These are phyloP conservation scores for Naganishia vishniacii DNA, from an alignment of 768 basidiomycete species.

Conservation along the genomic window DNA sequence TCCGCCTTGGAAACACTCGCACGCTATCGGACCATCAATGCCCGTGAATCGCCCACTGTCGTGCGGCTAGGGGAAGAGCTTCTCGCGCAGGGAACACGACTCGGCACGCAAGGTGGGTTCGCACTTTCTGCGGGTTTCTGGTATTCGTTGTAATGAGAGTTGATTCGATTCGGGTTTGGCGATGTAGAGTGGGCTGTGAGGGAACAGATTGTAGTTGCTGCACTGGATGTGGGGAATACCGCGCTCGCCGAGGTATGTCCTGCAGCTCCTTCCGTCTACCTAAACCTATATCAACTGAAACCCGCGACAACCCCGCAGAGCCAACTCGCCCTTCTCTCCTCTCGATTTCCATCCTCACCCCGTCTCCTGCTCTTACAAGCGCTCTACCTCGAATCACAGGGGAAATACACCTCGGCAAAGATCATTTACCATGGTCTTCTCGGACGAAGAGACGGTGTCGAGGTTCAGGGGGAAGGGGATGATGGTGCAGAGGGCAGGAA, in stretches of 20 bases:
- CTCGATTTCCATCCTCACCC: slow-evolving; percentile 42
- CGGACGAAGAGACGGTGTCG: slow-evolving; percentile 1
- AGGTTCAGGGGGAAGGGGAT: slow-evolving; percentile 12
- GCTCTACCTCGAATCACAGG: slow-evolving; percentile 40
- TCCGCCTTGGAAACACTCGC: slow-evolving; percentile 35
- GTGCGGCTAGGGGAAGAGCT: slow-evolving; percentile 34
- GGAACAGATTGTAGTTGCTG: slow-evolving; percentile 48
- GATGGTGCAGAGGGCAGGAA: slow-evolving; percentile 39
- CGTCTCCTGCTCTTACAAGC: slow-evolving; percentile 43
- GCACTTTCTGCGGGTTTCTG: background rate
- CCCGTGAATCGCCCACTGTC: slow-evolving; percentile 41
- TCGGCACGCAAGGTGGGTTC: slow-evolving; percentile 39
- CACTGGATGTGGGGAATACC: slow-evolving; percentile 40
- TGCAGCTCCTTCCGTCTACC: background rate
- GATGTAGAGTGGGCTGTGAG: slow-evolving; percentile 45
- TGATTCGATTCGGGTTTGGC: background rate
- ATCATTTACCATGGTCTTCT: slow-evolving; percentile 40
- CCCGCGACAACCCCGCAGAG: slow-evolving; percentile 28
- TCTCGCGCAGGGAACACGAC: slow-evolving; percentile 26
- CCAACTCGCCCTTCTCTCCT: slow-evolving; percentile 36
- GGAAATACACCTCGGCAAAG: slow-evolving; percentile 33
- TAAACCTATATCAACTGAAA: no score
- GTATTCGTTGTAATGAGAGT: background rate
- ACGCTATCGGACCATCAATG: slow-evolving; percentile 40
- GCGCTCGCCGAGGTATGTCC: slow-evolving; percentile 35